A percentile compares a stretch with the other conserved stretches of the same genome.
Evolutionary conservation across 2,329 filamentous ascomycete genomes (phyloP).

Genomic region (Exophiala lecanii-corni): DNA sequence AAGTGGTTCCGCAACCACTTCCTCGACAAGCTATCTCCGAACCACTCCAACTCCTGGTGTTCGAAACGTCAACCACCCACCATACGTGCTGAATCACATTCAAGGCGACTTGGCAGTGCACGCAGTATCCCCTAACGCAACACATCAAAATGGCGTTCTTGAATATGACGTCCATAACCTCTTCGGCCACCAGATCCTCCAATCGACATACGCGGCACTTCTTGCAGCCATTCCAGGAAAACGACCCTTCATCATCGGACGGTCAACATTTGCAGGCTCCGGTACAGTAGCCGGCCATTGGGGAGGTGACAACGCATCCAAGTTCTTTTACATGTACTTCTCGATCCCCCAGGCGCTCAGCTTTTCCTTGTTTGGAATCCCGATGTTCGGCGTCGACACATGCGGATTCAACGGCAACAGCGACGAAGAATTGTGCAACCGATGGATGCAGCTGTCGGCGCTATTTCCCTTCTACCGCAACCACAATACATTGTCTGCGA

Average conservation of each 20-base stretch:
- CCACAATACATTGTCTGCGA: conserved; percentile 61
- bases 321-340: conserved; percentile 70
- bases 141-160: conserved; percentile 64
- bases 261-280: conserved; percentile 73
- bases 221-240: conserved; percentile 59
- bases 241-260: conserved; percentile 78
- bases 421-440: conserved; percentile 64
- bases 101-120: conserved; percentile 68
- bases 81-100: conserved; percentile 71
- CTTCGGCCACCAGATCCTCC: conserved; percentile 69
- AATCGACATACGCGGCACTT: conserved; percentile 70
- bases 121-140: conserved; percentile 72
- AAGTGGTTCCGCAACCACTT: conserved; percentile 27
- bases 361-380: conserved; percentile 69
- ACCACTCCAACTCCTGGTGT: conserved; percentile 59
- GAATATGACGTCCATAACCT: conserved; percentile 82
- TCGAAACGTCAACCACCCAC: conserved; percentile 67
- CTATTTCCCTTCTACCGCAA: conserved; percentile 79
- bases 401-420: conserved; percentile 67
- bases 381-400: conserved; percentile 69
- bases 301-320: conserved; percentile 70
- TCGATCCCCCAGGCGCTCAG: conserved; percentile 73
- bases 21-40: conserved; percentile 48
- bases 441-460: conserved; percentile 68
- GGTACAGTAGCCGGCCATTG: conserved; percentile 76